These are phyloP conservation scores for Nothomitra cinnamomea DNA, from an alignment of 2,329 filamentous ascomycete species.

Conservation along the genomic window DNA sequence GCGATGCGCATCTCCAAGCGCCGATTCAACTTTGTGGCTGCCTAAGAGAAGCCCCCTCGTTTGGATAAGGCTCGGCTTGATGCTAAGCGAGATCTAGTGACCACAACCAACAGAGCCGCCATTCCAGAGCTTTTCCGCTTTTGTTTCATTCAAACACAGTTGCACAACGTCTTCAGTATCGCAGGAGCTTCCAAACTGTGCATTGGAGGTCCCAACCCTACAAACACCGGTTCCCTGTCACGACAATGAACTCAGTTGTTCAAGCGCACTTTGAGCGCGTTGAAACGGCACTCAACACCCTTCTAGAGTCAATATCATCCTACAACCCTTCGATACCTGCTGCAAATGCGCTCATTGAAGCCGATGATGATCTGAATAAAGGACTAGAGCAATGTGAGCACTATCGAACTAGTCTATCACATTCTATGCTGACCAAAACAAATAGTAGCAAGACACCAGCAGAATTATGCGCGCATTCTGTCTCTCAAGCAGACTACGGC, in stretches of 20 bases:
- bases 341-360: constrained; percentile 51
- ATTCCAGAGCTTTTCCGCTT: background rate
- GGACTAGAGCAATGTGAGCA: constrained; percentile 47
- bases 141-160: background rate
- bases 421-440: background rate
- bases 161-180: too few relatives aligned
- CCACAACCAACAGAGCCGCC: background rate
- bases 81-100: background rate
- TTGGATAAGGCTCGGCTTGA: background rate
- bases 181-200: too few relatives aligned
- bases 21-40: background rate
- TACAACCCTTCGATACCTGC: constrained; percentile 58
- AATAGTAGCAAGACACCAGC: constrained; percentile 55
- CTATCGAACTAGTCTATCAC: background rate
- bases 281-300: constrained; percentile 46
- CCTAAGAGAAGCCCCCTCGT: background rate
- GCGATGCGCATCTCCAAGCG: background rate
- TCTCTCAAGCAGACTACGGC: constrained; percentile 48
- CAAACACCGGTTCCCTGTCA: too few relatives aligned
- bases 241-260: constrained; percentile 42
- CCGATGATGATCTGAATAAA: constrained; percentile 49
- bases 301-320: constrained; percentile 66
- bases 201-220: background rate
- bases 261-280: constrained; percentile 47
- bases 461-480: constrained; percentile 52